Base-by-base conservation (phyloP, 2,329 filamentous ascomycete species). In the Botrytis paeoniae region DNA sequence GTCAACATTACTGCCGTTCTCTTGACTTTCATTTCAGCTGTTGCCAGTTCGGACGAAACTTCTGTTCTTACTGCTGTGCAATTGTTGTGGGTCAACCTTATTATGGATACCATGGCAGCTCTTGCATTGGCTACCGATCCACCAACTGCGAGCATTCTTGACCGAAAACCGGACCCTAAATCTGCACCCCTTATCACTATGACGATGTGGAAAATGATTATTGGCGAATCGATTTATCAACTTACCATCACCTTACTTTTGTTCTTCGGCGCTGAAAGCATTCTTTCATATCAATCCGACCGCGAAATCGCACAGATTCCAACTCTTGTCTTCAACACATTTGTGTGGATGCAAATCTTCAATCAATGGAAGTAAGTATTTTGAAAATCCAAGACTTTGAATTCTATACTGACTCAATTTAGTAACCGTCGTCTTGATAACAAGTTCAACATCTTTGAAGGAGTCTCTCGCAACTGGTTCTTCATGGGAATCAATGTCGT, bases 301-400 rank as follows among this genome's bases (percentile, higher is more conserved):
- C 78, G 84, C 48, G 81, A 87, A 51, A 75, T 81, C 9, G 79
- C 77, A 22, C 86, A 92, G 78, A 86, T 97, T 74, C 85, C 90
- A 72, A 97, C 94, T 4, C 87, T 98, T 65, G 93, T 98, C 12
- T 98, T 98, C 87, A 98, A 98, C 85, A 96, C 94, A 0, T 98
- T 98, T 81, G 95, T 98, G 70, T 98, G 95, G 95, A 98, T 98
- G 95, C 95, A 98, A 79, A 97, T 98, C 78, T 98, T 98, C 85
- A 98, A 98, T 83, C 92, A 97, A 81, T 93, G 97, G 88, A 98
- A 98, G 89, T 91, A 86, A 88, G 89, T 89, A 75, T 14, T 69
- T 22, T 39, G 25, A 73, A 61, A 72, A 63, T 77, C 68, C 75
- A 69, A 12, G 48, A 54, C 25, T 14, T 51, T 51, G 29, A 10